Evolutionary conservation across 2,329 filamentous ascomycete genomes (phyloP).

Genomic region (Cladosporium sp.): DNA sequence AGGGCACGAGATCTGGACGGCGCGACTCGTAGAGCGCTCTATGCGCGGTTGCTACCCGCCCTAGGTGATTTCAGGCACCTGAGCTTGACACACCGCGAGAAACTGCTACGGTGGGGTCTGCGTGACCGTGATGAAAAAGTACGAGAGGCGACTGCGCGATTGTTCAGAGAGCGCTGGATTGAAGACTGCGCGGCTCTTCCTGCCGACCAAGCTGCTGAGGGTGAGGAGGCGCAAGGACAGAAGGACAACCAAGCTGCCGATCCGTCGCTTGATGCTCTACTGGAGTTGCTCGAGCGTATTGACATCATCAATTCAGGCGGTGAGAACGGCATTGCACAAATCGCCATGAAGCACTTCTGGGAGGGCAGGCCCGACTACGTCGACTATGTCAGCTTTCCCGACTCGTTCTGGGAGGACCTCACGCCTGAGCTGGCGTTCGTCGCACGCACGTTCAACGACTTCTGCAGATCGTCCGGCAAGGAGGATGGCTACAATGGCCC

Average conservation of each 20-base stretch:
- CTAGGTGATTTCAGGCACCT: constrained; percentile 92
- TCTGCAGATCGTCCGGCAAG: constrained; percentile 64
- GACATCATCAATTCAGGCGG: constrained; percentile 86
- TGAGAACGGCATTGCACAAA: constrained; percentile 82
- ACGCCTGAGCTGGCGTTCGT: constrained; percentile 85
- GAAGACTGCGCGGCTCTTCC: constrained; percentile 77
- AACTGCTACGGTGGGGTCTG: constrained; percentile 88
- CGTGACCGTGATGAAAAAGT: constrained; percentile 92
- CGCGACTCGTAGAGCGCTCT: constrained; percentile 75
- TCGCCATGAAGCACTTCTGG: constrained; percentile 97
- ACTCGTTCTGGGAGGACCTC: constrained; percentile 73
- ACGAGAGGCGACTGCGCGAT: constrained; percentile 77
- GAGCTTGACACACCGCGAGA: constrained; percentile 89
- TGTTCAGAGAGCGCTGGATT: constrained; percentile 96
- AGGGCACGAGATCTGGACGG: constrained; percentile 84
- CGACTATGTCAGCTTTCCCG: constrained; percentile 60
- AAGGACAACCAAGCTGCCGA: constrained; percentile 46
- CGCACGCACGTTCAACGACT: constrained; percentile 88
- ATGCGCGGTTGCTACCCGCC: constrained; percentile 77
- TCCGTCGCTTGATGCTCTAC: constrained; percentile 72
- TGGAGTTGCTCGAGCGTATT: constrained; percentile 88
- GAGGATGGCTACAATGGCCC: constrained; percentile 45
- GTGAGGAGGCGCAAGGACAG: constrained; percentile 41
- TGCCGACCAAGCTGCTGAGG: constrained; percentile 52
- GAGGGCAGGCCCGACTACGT: constrained; percentile 79